These are phyloP conservation scores for Syncephalastrum monosporum DNA, from an alignment of 371 early-diverging fungal species.

Conservation along the genomic window DNA sequence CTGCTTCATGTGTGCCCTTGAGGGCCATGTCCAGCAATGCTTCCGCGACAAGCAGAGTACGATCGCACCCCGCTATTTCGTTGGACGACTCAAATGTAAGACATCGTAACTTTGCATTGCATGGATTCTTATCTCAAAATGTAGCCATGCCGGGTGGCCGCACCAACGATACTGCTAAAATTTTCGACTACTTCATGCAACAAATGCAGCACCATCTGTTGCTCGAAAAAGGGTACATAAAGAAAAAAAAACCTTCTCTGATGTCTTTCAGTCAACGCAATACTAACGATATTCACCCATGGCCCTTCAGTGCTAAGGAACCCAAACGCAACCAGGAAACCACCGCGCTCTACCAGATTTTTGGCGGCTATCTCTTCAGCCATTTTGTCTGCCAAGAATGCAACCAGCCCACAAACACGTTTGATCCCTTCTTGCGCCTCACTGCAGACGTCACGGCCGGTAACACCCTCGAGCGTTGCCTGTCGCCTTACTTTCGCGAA, in stretches of 20 bases:
- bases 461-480: conserved; percentile 52
- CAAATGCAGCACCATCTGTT: conserved; percentile 36
- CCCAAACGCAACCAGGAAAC: conserved; percentile 66
- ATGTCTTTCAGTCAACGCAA: no score
- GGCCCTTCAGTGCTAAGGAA: conserved; percentile 50
- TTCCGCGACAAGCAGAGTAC: conserved; percentile 35
- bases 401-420: conserved; percentile 63
- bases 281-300: neutral
- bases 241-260: no score
- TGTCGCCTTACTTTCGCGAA: conserved; percentile 25
- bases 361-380: conserved; percentile 81
- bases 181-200: conserved; percentile 74
- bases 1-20: conserved; percentile 69
- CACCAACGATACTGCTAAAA: no score
- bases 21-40: conserved; percentile 55
- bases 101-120: no score
- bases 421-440: conserved; percentile 72
- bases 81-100: conserved; percentile 69
- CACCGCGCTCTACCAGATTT: conserved; percentile 75
- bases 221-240: conserved; percentile 30
- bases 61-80: conserved; percentile 66
- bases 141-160: neutral
- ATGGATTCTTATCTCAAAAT: no score
- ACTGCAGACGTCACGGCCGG: conserved; percentile 70
- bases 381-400: conserved; percentile 72